phyloP scores from a whole-genome alignment of 768 basidiomycete species.

The Fomitopsis serialis region DNA sequence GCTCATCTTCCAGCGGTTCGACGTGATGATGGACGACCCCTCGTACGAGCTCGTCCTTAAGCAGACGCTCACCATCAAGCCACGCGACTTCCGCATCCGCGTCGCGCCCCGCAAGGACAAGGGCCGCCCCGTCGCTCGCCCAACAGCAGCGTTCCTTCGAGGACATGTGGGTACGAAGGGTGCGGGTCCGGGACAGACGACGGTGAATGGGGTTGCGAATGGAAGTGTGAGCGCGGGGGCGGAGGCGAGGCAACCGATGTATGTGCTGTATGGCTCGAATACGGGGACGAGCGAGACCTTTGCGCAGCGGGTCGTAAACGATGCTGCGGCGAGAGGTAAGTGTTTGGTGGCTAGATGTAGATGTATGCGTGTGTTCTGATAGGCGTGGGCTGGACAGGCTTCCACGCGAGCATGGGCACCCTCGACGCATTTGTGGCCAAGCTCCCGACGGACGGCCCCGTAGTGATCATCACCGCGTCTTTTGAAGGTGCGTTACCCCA shows the following conservation, averaged over 20 bases:
- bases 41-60: constrained; percentile 39
- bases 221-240: background rate
- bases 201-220: no score
- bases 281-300: constrained; percentile 45
- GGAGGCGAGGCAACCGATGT: constrained; percentile 26
- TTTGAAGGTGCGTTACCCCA: constrained; percentile 40
- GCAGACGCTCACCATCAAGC: constrained; percentile 44
- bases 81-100: constrained; percentile 34
- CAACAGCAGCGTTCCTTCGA: constrained; percentile 16
- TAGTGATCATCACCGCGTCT: constrained; percentile 40
- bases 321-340: constrained; percentile 33
- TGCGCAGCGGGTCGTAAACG: constrained; percentile 37
- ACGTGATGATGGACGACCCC: constrained; percentile 37
- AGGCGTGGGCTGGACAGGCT: constrained; percentile 22
- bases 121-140: constrained; percentile 5
- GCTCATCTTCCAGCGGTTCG: constrained; percentile 40
- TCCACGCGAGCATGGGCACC: constrained; percentile 32
- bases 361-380: background rate
- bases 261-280: constrained; percentile 42
- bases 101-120: constrained; percentile 29
- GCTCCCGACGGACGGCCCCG: constrained; percentile 38
- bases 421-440: constrained; percentile 34
- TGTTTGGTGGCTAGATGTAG: background rate
- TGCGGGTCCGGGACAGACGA: no score
- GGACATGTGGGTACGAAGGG: no score